Base-by-base conservation (phyloP, 441 rosid genomes). In the Aleurites moluccanus region DNA sequence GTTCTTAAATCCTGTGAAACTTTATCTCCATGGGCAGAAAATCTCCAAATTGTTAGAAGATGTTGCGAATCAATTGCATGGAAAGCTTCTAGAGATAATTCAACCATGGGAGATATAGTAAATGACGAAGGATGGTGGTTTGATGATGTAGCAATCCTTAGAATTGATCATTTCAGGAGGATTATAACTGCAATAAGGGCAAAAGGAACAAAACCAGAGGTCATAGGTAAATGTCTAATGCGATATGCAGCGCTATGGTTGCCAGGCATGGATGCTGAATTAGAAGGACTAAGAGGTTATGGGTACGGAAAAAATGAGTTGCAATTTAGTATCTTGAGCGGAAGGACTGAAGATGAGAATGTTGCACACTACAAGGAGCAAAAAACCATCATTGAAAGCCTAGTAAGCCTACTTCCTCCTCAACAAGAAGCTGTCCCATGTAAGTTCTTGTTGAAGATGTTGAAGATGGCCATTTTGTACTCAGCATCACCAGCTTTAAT, bases 1-100 rank as follows among this genome's bases (percentile, higher is more conserved):
- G 90, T 92, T 73, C 90, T 90, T 47, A 88, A 84, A 86, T 81
- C 91, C 23, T 89, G 96, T 10, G 82, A 86, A 79, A 78, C 68
- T 73, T 80, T 90, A 55, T 92, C 92, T 62, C 96, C 96, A 15
- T 88, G 94, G 96, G 89, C 87, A 8, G 97, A 92, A 73, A 93
- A 92, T 79, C 88, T 90, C 67, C 96, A 90, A 73, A 85, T 90
- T 73, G 89, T 92, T 67, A 82, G 96, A 64, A 86, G 93, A 85
- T 89, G 98, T 42, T 88, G 92, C 25, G 98, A 93, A 69, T 85
- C 90, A 44, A 90, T 92, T 44, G 91, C 94, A 73, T 85, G 91
- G 89, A 87, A 88, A 81, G 91, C 88, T 75, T 85, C 89, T 68
- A 85, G 81, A 81, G 82, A 85, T 68, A 77, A 73, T 52, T 80